Evolutionary conservation across 73 alveolate species (phyloP).

Genomic region (Durusdinium trenchii): DNA sequence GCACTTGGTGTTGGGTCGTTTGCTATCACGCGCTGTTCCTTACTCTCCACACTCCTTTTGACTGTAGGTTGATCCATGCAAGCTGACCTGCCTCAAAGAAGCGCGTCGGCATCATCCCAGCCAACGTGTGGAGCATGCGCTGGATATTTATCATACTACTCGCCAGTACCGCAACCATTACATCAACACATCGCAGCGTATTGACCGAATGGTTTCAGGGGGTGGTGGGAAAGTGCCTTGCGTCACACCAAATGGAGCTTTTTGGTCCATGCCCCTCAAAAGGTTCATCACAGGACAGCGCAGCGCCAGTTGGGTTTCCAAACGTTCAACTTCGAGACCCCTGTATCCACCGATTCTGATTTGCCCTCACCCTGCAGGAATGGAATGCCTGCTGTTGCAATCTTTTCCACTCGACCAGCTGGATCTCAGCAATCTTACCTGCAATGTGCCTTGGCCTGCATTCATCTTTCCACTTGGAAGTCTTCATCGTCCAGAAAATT

Average conservation of each 20-base stretch:
- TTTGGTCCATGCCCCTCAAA: background rate
- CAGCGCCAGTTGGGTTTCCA: no score
- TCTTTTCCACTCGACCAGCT: background rate
- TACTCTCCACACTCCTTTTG: no score
- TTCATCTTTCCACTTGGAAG: background rate
- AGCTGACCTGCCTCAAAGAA: background rate
- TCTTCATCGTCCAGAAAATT: background rate
- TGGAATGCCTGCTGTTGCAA: background rate
- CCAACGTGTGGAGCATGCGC: conserved; percentile 8
- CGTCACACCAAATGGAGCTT: background rate
- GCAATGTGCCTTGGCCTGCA: background rate
- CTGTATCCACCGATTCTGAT: background rate
- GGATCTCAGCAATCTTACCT: background rate
- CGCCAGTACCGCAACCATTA: background rate
- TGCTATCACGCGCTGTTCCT: background rate
- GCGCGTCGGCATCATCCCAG: background rate
- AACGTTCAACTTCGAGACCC: background rate
- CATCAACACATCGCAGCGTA: conserved; percentile 5
- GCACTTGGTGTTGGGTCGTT: no score
- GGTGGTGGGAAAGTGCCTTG: background rate
- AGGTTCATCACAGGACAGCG: conserved; percentile 1
- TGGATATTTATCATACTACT: background rate
- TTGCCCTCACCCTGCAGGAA: background rate
- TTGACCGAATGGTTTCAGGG: background rate
- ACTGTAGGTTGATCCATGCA: background rate